Conservation (phyloP, 768 basidiomycete species). For the Tylopilus vinaceipallidus region DNA sequence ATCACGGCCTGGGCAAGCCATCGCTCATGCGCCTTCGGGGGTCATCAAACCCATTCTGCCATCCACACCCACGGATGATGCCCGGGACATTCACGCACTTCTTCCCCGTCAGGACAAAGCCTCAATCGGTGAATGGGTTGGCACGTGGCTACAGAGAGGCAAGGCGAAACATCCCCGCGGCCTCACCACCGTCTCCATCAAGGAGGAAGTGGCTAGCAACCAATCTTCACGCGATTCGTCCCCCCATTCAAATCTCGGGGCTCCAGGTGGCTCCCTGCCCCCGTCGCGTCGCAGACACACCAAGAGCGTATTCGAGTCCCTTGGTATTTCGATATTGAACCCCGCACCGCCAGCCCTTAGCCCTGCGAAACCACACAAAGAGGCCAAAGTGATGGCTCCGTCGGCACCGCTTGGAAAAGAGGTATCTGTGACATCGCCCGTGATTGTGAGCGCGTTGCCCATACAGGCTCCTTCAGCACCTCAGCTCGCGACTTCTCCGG, state of each 20-base stretch:
- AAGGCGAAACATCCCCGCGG: constrained; percentile 33
- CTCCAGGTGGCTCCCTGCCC: constrained; percentile 14
- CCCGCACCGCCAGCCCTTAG: constrained; percentile 36
- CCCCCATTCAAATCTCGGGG: constrained; percentile 13
- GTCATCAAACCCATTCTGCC: constrained; percentile 1
- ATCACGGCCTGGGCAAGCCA: neutral
- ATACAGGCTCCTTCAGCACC: constrained; percentile 23
- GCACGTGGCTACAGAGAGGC: constrained; percentile 66
- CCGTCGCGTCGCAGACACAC: constrained; percentile 41
- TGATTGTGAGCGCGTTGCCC: constrained; percentile 13
- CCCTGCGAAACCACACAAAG: constrained; percentile 24
- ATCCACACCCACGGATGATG: constrained; percentile 6
- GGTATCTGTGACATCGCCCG: constrained; percentile 15
- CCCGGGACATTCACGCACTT: constrained; percentile 11
- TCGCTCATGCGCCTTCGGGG: neutral
- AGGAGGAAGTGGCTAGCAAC: constrained; percentile 22
- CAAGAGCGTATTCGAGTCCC: constrained; percentile 68
- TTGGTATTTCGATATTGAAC: constrained; percentile 68
- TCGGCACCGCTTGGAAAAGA: constrained; percentile 8
- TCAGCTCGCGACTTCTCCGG: constrained; percentile 26
- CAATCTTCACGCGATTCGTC: constrained; percentile 24
- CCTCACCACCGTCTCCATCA: constrained; percentile 19
- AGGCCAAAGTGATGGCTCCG: constrained; percentile 21
- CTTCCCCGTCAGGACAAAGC: constrained; percentile 33
- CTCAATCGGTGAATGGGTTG: constrained; percentile 71